Evolutionary conservation across 768 basidiomycete genomes (phyloP).

Genomic region (Chiua virens): DNA sequence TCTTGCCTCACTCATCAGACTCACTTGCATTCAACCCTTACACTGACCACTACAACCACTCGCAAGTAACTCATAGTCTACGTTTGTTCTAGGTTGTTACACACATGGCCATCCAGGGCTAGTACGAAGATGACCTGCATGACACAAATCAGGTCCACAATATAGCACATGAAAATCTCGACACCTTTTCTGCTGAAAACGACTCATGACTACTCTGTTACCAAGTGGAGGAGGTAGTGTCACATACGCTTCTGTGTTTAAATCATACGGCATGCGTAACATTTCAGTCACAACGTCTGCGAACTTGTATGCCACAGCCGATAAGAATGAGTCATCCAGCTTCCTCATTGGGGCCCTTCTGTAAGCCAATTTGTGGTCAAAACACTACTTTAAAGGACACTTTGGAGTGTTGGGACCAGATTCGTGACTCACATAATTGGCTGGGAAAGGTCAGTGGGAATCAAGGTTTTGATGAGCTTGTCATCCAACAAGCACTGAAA

Average conservation of each 20-base stretch:
- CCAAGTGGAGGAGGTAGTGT: not conserved
- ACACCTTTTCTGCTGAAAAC: not conserved
- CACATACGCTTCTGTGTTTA: not conserved
- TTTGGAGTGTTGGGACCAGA: no score
- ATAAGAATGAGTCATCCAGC: no score
- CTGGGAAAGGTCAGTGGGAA: not conserved
- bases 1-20: no score
- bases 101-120: not conserved
- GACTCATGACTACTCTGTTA: no score
- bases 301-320: not conserved
- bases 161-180: not conserved
- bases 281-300: not conserved
- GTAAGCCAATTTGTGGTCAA: no score
- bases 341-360: not conserved
- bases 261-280: no score
- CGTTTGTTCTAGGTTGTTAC: no score
- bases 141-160: not conserved
- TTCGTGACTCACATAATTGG: constrained; percentile 1
- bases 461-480: not conserved
- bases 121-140: not conserved
- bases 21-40: no score
- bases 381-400: no score
- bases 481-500: not conserved
- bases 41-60: no score
- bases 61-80: no score